Conservation (phyloP, 2,329 filamentous ascomycete species). For the Thyridium curvatum region DNA sequence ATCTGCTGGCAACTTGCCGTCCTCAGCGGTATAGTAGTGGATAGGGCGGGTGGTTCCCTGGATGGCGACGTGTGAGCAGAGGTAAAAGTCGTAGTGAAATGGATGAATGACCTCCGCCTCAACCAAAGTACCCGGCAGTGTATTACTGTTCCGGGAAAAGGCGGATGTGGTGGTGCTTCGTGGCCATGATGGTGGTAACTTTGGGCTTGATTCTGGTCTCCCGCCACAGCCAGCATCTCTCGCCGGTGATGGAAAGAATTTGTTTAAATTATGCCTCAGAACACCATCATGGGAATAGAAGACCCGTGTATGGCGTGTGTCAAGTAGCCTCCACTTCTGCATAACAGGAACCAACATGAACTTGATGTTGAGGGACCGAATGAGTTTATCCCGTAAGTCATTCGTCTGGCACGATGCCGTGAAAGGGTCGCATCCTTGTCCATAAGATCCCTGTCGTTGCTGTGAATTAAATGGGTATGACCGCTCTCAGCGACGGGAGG, state of each 20-base stretch:
- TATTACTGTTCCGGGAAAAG: slow-evolving; percentile 87
- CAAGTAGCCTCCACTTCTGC: slow-evolving; percentile 55
- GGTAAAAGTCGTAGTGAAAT: slow-evolving; percentile 81
- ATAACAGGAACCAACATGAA: slow-evolving; percentile 60
- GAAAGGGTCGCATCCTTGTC: slow-evolving; percentile 71
- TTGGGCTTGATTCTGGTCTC: slow-evolving; percentile 39
- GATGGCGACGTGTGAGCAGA: slow-evolving; percentile 63
- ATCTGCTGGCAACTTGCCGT: slow-evolving; percentile 60
- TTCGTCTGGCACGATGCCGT: slow-evolving; percentile 78
- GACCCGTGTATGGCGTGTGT: slow-evolving; percentile 62
- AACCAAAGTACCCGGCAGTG: slow-evolving; percentile 79
- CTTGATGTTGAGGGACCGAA: slow-evolving; percentile 60
- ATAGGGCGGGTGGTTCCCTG: slow-evolving; percentile 92
- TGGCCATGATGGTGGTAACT: slow-evolving; percentile 81
- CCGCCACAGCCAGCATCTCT: slow-evolving; percentile 42
- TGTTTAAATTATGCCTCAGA: slow-evolving; percentile 78
- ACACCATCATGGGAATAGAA: slow-evolving; percentile 95
- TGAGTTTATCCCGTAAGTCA: slow-evolving; percentile 73
- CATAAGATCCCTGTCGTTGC: slow-evolving; percentile 78
- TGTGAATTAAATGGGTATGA: too few relatives aligned
- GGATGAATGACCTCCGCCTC: slow-evolving; percentile 88
- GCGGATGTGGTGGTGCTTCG: slow-evolving; percentile 90
- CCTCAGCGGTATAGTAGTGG: slow-evolving; percentile 85
- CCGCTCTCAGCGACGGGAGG: too few relatives aligned
- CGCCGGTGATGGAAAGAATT: slow-evolving; percentile 66